Evolutionary conservation across 345 rosid species (phyloP).

Genomic region (Psidium guajava): DNA sequence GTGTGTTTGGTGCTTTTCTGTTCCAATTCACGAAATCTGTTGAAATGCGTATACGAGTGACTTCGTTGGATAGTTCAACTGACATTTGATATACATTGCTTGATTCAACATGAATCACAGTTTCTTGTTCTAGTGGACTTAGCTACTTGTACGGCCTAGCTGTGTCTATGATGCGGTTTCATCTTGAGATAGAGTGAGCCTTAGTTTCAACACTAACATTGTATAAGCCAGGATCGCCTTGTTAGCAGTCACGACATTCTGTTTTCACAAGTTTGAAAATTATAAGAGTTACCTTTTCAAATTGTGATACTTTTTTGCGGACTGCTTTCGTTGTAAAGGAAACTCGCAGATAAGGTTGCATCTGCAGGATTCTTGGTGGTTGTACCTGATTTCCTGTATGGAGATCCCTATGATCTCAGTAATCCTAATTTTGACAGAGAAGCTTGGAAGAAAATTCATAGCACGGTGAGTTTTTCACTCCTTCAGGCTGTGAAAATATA

Average conservation of each 20-base stretch:
- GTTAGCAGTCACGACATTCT: neutral
- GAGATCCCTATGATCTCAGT: neutral
- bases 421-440: constrained; percentile 5
- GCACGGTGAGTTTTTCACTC: constrained; percentile 1
- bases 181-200: neutral
- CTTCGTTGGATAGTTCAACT: neutral
- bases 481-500: neutral
- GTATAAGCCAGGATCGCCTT: neutral
- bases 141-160: neutral
- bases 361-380: constrained; percentile 25
- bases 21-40: neutral
- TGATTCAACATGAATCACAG: neutral
- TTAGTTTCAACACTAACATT: neutral
- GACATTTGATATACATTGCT: neutral
- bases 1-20: neutral
- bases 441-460: constrained; percentile 12
- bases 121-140: neutral
- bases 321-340: constrained; percentile 6
- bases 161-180: neutral
- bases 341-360: constrained; percentile 26
- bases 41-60: neutral
- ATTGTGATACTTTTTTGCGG: neutral
- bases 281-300: neutral
- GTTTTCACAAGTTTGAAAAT: neutral
- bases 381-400: constrained; percentile 13